Base-by-base conservation (phyloP, 1,284 basidiomycete genomes). In the Ceratobasidium sp. region DNA sequence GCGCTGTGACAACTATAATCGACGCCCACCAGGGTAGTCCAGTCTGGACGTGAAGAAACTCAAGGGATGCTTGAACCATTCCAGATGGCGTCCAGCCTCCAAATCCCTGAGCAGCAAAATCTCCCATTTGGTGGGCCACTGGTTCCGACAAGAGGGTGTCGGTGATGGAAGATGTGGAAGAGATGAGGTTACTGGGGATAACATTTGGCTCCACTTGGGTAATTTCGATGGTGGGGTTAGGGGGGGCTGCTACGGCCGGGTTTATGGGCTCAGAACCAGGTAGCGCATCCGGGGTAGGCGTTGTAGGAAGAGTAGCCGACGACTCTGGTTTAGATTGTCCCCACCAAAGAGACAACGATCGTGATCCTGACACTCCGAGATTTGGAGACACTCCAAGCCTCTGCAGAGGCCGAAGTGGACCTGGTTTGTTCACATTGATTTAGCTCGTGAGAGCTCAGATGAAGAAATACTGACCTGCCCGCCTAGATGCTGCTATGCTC, bases 1-100 rank as follows among this genome's bases (percentile, higher is more conserved):
- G 80, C 13, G 93, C 77, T 23, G 92, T 91, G 57, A 91, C 88
- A 6, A 85, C 82, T 41, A 94, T 83, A 81, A 98, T 95, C 38
- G 90, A 91, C 80, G 88, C 90, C 85, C 94, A 94, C 94, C 94
- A 96, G 1, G 94, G 92, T 72, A 96, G 79, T 38, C 90, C 91
- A 0, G 91, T 90, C 50, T 85, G 82, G 70, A 92, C 89, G 76
- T 95, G 89, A 59, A 95, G 81, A 49, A 89, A 79, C 78, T 97
- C 94, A 73, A 96, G 84, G 9, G 84, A 78, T 77, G 85, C 84
- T 46, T 83, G 83, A 84, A 87, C 87, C 88, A 93, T 77, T 8
- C 91, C 91, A 0, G 88, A 85, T 6, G 90, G 87, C 73, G 84
- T 84, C 81, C 85, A 89, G 69, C 86, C 83, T 21, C 86, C 84